Evolutionary conservation across 2,329 filamentous ascomycete genomes (phyloP).

Genomic region (Xylariaceae sp.): DNA sequence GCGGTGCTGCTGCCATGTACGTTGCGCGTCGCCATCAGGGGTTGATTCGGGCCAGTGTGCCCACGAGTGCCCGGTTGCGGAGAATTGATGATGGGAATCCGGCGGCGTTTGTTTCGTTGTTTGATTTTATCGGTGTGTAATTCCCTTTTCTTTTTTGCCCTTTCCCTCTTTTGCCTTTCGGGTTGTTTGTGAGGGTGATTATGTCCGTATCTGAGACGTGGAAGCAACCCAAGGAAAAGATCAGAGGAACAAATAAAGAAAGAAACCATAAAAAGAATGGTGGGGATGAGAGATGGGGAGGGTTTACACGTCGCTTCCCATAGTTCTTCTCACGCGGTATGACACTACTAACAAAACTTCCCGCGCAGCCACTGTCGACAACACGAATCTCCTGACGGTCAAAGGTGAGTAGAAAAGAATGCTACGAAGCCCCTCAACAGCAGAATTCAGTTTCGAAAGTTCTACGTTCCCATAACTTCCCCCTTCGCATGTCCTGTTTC

Average conservation of each 20-base stretch:
- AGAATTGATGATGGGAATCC: slow-evolving; percentile 29
- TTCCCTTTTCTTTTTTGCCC: slow-evolving; percentile 5
- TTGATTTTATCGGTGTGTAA: slow-evolving; percentile 33
- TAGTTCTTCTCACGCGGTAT: background rate
- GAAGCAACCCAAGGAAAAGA: too few relatives aligned
- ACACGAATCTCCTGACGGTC: slow-evolving; percentile 56
- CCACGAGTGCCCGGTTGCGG: slow-evolving; percentile 59
- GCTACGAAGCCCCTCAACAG: too few relatives aligned
- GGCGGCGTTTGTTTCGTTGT: slow-evolving; percentile 32
- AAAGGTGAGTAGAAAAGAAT: slow-evolving; percentile 23
- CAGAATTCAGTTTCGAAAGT: too few relatives aligned
- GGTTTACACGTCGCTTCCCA: too few relatives aligned
- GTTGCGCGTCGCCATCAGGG: slow-evolving; percentile 57
- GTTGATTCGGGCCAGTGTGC: slow-evolving; percentile 58
- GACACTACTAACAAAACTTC: background rate
- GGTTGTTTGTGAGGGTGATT: background rate
- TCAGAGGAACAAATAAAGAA: background rate
- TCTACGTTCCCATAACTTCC: background rate
- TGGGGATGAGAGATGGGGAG: too few relatives aligned
- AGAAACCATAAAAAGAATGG: background rate
- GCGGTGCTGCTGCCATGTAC: slow-evolving; percentile 60
- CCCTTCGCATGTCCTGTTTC: background rate
- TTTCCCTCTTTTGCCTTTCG: background rate
- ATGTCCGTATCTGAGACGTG: background rate
- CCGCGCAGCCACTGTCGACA: slow-evolving; percentile 52